Percentiles rank a stretch among this genome's conserved stretches.
phyloP scores from a whole-genome alignment of 1,139 yeast genomes.

The Trichomonascaceae sp. region DNA sequence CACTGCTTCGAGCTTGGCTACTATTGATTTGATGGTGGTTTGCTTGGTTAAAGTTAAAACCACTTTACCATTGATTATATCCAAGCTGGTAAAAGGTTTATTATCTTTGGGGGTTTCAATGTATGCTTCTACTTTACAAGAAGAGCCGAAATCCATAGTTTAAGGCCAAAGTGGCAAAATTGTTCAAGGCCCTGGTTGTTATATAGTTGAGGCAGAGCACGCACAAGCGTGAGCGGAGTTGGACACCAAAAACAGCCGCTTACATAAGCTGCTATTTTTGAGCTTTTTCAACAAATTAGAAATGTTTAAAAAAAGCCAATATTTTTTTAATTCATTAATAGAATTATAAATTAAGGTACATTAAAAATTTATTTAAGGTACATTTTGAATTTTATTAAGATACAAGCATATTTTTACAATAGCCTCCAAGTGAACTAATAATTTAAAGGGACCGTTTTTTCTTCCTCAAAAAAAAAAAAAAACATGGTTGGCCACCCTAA shows the following conservation, averaged over 20 bases:
- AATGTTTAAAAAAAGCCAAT: neutral
- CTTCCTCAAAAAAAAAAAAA: too few species aligned
- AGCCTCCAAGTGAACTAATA: too few species aligned
- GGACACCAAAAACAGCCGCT: neutral
- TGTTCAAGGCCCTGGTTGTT: neutral
- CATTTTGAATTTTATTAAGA: too few species aligned
- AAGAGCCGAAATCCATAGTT: slow-evolving; percentile 4
- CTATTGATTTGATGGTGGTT: slow-evolving; percentile 45
- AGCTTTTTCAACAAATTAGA: neutral
- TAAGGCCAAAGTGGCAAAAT: neutral
- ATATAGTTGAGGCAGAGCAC: neutral
- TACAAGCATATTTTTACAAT: too few species aligned
- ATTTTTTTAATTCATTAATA: too few species aligned
- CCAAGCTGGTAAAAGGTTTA: slow-evolving; percentile 46
- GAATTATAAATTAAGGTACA: too few species aligned
- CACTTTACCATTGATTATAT: slow-evolving; percentile 45
- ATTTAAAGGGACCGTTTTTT: too few species aligned
- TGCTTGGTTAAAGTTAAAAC: slow-evolving; percentile 42
- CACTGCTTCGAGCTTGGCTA: slow-evolving; percentile 56
- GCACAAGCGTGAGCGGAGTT: too few species aligned
- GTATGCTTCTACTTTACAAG: neutral
- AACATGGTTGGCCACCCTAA: neutral
- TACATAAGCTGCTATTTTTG: neutral
- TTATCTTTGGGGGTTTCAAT: neutral
- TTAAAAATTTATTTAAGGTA: too few species aligned